Evolutionary conservation across 257 asterid genomes (phyloP).

Genomic region (Nicotiana benthamiana): DNA sequence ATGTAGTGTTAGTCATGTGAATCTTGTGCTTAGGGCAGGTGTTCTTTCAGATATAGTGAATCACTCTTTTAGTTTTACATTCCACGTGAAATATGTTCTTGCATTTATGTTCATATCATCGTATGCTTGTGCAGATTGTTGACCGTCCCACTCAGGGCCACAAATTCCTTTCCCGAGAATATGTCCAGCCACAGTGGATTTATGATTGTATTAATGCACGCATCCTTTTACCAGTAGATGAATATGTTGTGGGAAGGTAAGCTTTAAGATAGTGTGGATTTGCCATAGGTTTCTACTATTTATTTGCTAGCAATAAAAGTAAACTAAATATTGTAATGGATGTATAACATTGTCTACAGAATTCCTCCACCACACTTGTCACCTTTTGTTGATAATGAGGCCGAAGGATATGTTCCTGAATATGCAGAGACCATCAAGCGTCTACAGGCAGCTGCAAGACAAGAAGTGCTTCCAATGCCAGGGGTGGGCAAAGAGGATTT

Average conservation of each 20-base stretch:
- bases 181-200: conserved; percentile 97
- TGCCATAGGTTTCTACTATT: not conserved
- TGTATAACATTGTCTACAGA: conserved; percentile 33
- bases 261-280: not conserved
- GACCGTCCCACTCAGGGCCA: conserved; percentile 86
- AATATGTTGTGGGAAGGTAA: conserved; percentile 76
- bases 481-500: conserved; percentile 80
- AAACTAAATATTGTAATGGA: not conserved
- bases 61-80: not conserved
- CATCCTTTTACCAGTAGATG: conserved; percentile 70
- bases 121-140: conserved; percentile 54
- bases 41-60: not conserved
- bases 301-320: not conserved
- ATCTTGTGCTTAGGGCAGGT: not conserved
- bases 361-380: conserved; percentile 97
- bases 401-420: conserved; percentile 95
- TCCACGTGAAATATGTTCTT: not conserved
- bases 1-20: not conserved
- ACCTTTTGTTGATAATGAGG: conserved; percentile 95
- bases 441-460: conserved; percentile 82
- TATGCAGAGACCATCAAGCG: conserved; percentile 85
- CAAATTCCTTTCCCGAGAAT: conserved; percentile 74
- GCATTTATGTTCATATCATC: not conserved
- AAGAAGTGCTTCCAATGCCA: conserved; percentile 85
- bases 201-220: conserved; percentile 86